Evolutionary conservation across 2,329 filamentous ascomycete species (phyloP).

Genomic region (Exophiala bonariae): DNA sequence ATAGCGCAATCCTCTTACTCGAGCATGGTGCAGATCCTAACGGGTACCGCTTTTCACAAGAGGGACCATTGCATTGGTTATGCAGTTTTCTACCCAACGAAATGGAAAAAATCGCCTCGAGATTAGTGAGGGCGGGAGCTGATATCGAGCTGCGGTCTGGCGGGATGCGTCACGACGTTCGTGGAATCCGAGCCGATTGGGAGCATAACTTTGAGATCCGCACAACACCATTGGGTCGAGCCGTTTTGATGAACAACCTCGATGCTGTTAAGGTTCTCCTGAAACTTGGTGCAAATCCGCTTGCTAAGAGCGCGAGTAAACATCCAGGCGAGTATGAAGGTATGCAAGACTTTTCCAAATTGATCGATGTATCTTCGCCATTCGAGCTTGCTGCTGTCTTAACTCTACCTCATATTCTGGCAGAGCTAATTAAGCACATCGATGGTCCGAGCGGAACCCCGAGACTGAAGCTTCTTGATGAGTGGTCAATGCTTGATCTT

Average conservation of each 20-base stretch:
- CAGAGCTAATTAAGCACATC: conserved; percentile 1
- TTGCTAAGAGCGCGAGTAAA: conserved; percentile 3
- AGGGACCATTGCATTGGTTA: conserved; percentile 10
- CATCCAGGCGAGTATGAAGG: conserved; percentile 2
- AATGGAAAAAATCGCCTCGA: conserved; percentile 1
- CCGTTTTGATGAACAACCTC: conserved; percentile 6
- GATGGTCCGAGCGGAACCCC: not conserved
- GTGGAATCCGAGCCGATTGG: conserved; percentile 6
- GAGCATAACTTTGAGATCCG: conserved; percentile 7
- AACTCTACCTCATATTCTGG: conserved; percentile 1
- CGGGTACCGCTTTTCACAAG: not conserved
- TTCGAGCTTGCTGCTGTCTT: conserved; percentile 7
- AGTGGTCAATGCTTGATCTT: conserved; percentile 8
- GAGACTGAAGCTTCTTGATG: conserved; percentile 1
- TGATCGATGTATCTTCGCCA: conserved; percentile 3
- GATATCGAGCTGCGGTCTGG: not conserved
- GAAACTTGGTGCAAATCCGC: conserved; percentile 4
- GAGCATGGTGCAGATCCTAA: conserved; percentile 6
- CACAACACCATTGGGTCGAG: conserved; percentile 6
- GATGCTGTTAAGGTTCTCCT: conserved; percentile 10
- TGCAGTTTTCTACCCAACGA: conserved; percentile 1
- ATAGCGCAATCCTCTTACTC: conserved; percentile 5
- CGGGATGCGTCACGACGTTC: conserved; percentile 7
- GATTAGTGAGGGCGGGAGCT: not conserved
- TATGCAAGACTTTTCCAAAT: not conserved